Evolutionary conservation across 495 filamentous ascomycete species (phyloP), one percentile per base, ranked within the genome.

Genomic region (Viridothelium virens): DNA sequence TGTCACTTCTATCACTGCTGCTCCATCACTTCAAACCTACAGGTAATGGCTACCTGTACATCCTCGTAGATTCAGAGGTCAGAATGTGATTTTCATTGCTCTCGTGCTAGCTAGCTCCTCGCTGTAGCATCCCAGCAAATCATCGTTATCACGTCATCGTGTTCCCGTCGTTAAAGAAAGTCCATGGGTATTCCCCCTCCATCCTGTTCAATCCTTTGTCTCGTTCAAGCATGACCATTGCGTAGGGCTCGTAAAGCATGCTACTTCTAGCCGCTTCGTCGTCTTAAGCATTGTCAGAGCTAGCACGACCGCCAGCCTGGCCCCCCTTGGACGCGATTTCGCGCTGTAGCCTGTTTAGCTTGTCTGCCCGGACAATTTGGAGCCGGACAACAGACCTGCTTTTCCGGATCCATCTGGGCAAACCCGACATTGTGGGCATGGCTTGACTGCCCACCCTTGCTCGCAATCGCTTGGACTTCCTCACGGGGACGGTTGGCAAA

Each of bases 401-500:
- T 46, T 16, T 46, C 41, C 41, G 41, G 41, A 46, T 46, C 41
- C 41, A 46, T 46, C 41, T 46, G 41, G 16, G 41, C 41, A 46
- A 46, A 46, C 9, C 41, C 41, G 41, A 46, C 48, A 5, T 53
- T 53, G 48, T 53, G 7, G 5, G 48, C 48, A 18, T 53, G 48
- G 48, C 48, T 53, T 18, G 48, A 11, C 48, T 53, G 7, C 53
- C 71, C 71, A 38, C 71, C 71, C 68, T 71, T 72, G 41, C 71
- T 65, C 10, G 75, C 74, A 53, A 74, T 74, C 59, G 69, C 73
- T 18, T 70, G 63, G 56, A 77, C 74, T 63, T 77, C 71, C 31
- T 77, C 75, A 50, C 68, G 71, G 34, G 71, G 69, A 34, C 72
- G 74, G 68, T 77, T 76, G 67, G 75, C 74, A 62, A 77, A 76